Base-by-base conservation (phyloP, 192 early-diverging fungal genomes). In the Pilaira anomala region DNA sequence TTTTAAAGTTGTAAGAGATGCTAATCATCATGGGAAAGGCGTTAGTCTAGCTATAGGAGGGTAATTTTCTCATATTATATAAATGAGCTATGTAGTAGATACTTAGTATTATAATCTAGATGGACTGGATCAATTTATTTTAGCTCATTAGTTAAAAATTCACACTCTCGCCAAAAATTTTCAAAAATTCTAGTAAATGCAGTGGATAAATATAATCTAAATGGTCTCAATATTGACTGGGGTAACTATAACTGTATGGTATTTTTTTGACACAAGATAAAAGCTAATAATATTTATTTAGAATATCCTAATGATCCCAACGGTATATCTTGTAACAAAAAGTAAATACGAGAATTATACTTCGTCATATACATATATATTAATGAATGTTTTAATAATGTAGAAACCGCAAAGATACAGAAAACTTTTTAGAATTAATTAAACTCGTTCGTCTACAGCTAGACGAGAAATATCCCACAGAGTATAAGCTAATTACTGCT, bases 171-270 rank as follows among this genome's bases (percentile, higher is more conserved):
- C 28, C 45, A 56, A 39, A 67, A 26, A 14, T 65, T 82, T 12
- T 60, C 77, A 13, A 60, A 61, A 19, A 69, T 63, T 19, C 48
- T 83, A 8, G 79, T 77, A n/a, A 56, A 78, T 16, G 61, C 52
- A 49, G 66, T 87, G 2, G 56, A 68, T 18, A 25, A 72, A 5
- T 75, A 78, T 39, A 28, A 73, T 12, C 48, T 88, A 19, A 82
- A 88, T 55, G 87, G 87, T 11, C 64, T 88, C 11, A 82, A 87
- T 61, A 66, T 89, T 14, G 87, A 89, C 67, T 88, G 83, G 83
- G 88, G 65, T 67, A 67, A 67, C 7, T 9, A 36, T 25, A 80
- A 46, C 80, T 76, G 42, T 82, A 77, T 8, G n/a, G 69, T 78
- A 8, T 12, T 42, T 68, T 48, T 49, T 62, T 53, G 81, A 48